These are phyloP conservation scores for Agapanthus africanus DNA, from an alignment of 106 monocot genomes.

Conservation along the genomic window DNA sequence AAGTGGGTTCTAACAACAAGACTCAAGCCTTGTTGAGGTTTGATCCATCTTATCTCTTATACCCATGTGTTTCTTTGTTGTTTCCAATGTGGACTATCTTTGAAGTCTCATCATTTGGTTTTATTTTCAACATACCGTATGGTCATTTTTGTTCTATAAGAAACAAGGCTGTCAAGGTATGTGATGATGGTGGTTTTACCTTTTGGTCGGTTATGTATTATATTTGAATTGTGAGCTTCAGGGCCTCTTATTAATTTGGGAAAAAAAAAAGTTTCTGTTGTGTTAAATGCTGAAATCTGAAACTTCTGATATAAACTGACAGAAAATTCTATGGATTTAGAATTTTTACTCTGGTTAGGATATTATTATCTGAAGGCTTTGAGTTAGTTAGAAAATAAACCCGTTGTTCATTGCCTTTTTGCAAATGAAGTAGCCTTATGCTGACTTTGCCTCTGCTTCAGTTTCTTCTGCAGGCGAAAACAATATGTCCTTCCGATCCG, in stretches of 20 bases:
- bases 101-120: too few species aligned
- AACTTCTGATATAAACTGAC: not conserved
- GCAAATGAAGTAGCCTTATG: not conserved
- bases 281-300: not conserved
- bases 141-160: too few species aligned
- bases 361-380: too few species aligned
- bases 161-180: too few species aligned
- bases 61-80: too few species aligned
- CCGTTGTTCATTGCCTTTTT: not conserved
- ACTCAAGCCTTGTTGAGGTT: too few species aligned
- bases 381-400: too few species aligned
- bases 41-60: too few species aligned
- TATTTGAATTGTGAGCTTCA: not conserved
- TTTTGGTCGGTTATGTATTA: not conserved
- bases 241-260: not conserved
- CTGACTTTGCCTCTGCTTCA: conserved; percentile 17
- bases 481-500: conserved; percentile 86
- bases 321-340: not conserved
- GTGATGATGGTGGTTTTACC: too few species aligned
- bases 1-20: too few species aligned
- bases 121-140: too few species aligned
- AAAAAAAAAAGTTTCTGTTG: not conserved
- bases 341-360: not conserved
- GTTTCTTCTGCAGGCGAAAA: conserved; percentile 87
- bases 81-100: too few species aligned